Evolutionary conservation across 176 grass and related monocot genomes (phyloP).

Genomic region (Rhipidocladum racemiflorum): DNA sequence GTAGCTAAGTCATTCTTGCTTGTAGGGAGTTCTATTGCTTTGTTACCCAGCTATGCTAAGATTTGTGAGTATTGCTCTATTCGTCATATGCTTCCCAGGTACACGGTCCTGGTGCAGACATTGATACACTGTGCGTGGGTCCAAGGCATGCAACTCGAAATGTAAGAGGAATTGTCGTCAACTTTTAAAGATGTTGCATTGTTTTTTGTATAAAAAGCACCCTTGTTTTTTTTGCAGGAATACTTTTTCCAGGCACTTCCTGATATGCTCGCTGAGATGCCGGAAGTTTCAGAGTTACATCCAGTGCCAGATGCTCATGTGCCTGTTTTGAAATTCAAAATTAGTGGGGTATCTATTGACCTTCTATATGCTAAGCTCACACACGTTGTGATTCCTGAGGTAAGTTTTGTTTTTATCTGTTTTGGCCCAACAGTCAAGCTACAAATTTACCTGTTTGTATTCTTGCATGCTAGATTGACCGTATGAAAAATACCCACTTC

Average conservation of each 20-base stretch:
- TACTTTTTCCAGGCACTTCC: slow-evolving; percentile 67
- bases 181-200: background rate
- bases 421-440: background rate
- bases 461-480: background rate
- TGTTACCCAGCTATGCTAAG: background rate
- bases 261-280: slow-evolving; percentile 70
- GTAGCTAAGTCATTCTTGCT: background rate
- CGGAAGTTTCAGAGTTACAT: slow-evolving; percentile 68
- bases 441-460: background rate
- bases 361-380: slow-evolving; percentile 74
- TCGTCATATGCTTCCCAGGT: slow-evolving; percentile 39
- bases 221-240: slow-evolving; percentile 39
- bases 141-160: slow-evolving; percentile 72
- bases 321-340: slow-evolving; percentile 65
- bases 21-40: background rate
- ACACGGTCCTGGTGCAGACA: slow-evolving; percentile 85
- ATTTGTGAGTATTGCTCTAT: background rate
- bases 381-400: slow-evolving; percentile 70
- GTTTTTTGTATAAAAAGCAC: slow-evolving; percentile 4
- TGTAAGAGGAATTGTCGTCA: slow-evolving; percentile 38
- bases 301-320: slow-evolving; percentile 90
- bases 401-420: slow-evolving; percentile 36
- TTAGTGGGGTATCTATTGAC: slow-evolving; percentile 73
- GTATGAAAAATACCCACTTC: background rate
- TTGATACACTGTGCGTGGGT: slow-evolving; percentile 79